phyloP scores from a whole-genome alignment of 2,329 filamentous ascomycete species.

The Pseudocercospora pini-densiflorae region DNA sequence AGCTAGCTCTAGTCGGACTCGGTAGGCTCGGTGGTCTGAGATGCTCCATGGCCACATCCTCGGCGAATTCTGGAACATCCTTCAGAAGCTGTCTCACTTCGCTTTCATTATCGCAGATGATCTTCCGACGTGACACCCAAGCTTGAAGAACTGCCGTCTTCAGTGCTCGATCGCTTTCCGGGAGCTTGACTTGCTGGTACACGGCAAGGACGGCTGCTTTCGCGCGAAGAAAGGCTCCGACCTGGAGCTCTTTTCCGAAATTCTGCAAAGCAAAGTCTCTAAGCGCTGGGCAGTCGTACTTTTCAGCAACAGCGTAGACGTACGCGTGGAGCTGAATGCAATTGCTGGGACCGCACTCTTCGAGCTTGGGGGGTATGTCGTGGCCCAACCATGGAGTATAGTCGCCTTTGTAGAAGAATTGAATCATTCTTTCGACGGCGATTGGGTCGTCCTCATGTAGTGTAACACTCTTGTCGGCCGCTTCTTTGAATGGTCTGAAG shows the following conservation, averaged over 20 bases:
- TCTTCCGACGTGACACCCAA: not conserved
- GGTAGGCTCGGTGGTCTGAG: not conserved
- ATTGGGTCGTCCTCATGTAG: not conserved
- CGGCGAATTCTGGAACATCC: not conserved
- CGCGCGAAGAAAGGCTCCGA: too few relatives aligned
- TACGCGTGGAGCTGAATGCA: not conserved
- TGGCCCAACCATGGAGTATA: not conserved
- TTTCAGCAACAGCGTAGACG: not conserved
- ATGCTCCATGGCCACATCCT: not conserved
- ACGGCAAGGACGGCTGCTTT: not conserved
- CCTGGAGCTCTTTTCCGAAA: not conserved
- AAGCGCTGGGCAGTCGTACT: not conserved
- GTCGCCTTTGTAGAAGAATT: not conserved
- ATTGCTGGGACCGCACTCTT: not conserved
- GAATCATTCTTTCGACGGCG: not conserved
- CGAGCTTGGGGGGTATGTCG: too few relatives aligned
- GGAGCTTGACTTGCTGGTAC: constrained; percentile 10
- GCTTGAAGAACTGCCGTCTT: not conserved
- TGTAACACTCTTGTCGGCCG: not conserved
- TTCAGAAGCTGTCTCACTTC: not conserved
- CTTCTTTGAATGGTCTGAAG: not conserved
- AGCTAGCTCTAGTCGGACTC: too few relatives aligned
- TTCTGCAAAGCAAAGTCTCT: not conserved
- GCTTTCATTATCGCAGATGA: not conserved
- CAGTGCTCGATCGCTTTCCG: not conserved